Base-by-base conservation (phyloP, 2,329 filamentous ascomycete species). In the Westerdykella aurantiaca region DNA sequence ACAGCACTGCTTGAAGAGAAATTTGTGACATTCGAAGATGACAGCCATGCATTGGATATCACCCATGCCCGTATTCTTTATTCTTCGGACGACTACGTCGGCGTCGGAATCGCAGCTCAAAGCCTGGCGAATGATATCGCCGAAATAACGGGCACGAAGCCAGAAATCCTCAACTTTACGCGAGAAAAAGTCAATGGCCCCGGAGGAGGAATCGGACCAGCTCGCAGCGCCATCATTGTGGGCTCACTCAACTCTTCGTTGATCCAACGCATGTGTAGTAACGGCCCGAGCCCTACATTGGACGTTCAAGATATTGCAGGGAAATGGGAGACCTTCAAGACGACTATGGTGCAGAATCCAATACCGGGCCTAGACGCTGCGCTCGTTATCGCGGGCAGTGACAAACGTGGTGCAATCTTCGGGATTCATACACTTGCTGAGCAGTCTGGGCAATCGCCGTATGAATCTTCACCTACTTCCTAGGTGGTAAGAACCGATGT, bases 301-400 rank as follows among this genome's bases (percentile, higher is more conserved):
- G 72, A 85, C 39, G 71, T 76, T 0, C 69, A 69, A 1, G 63
- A 67, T 0, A 74, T 82, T 16, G 55, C 74, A 31, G 81, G 78
- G 2, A 70, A 79, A 47, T 85, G 82, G 83, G 83, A 87, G 58
- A 74, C 80, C 0, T 86, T 83, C 56, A 68, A 72, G 23, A 80
- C 75, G 14, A 67, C 73, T 35, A 50, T 85, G 3, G 69, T 85
- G 1, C 60, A 72, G 4, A 65, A 71, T 22, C 44, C 46, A 2
- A 13, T 42, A 4, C 14, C 34, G 1, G 42, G 39, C 10, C 12
- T 44, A 11, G 13, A 44, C 21, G 16, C n/a, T 31, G 45, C 45
- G 18, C 35, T 53, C 1, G 52, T 55, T 4, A 49, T 56, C 31
- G 43, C 41, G 2, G 52, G 53, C 6, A 54, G 51, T 31, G 53